Percentiles rank a stretch among this genome's conserved stretches.
Evolutionary conservation across 176 grass and related monocot genomes (phyloP).

Genomic region (Oryza australiensis): DNA sequence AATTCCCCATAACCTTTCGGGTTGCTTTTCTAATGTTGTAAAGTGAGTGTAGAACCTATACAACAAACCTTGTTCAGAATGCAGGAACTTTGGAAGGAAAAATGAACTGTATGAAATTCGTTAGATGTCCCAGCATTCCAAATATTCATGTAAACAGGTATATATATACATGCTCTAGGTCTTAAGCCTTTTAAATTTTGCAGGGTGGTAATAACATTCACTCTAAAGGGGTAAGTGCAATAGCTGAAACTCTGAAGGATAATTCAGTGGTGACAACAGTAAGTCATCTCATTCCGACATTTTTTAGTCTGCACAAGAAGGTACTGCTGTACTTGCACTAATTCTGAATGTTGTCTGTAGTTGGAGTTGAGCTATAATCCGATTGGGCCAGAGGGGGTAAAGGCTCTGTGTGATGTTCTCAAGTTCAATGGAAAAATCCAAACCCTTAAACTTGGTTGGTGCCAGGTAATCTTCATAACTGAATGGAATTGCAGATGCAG

Average conservation of each 20-base stretch:
- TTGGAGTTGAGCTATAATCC: slow-evolving; percentile 97
- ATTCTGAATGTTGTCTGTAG: slow-evolving; percentile 56
- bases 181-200: slow-evolving; percentile 36
- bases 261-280: slow-evolving; percentile 80
- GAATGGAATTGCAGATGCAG: slow-evolving; percentile 2
- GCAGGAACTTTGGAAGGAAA: background rate
- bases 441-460: slow-evolving; percentile 97
- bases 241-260: slow-evolving; percentile 87
- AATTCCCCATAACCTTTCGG: background rate
- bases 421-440: slow-evolving; percentile 90
- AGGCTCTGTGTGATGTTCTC: slow-evolving; percentile 80
- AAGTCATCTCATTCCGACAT: slow-evolving; percentile 44
- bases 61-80: background rate
- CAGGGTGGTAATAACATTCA: slow-evolving; percentile 99
- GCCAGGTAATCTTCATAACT: slow-evolving; percentile 68
- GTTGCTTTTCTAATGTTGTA: background rate
- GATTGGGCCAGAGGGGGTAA: slow-evolving; percentile 78
- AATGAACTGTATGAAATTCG: background rate
- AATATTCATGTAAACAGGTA: background rate
- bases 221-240: slow-evolving; percentile 66
- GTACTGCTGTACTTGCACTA: background rate
- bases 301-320: slow-evolving; percentile 26
- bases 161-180: background rate
- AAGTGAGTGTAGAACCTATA: background rate
- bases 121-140: slow-evolving; percentile 7